A percentile compares a stretch with the other conserved stretches of the same genome.
Evolutionary conservation across 805 yeast species (phyloP).

Genomic region (Lipomyces orientalis): DNA sequence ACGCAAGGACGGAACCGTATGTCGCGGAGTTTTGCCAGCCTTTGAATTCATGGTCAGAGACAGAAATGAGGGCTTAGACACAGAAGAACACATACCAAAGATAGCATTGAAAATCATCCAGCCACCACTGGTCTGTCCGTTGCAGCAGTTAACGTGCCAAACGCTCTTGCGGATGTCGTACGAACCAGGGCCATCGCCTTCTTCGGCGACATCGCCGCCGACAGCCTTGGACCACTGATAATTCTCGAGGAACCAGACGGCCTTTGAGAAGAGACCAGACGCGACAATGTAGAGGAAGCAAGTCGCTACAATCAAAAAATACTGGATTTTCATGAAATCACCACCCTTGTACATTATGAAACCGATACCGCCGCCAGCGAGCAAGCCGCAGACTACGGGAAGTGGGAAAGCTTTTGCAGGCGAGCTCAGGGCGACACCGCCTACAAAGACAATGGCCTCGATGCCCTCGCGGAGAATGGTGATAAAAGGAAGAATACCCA

Average conservation of each 20-base stretch:
- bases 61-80: background rate
- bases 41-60: background rate
- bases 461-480: slow-evolving; percentile 96
- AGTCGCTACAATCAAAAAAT: slow-evolving; percentile 86
- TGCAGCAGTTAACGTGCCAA: slow-evolving; percentile 98
- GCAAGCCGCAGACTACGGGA: slow-evolving; percentile 86
- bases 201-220: slow-evolving; percentile 95
- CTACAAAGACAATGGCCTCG: slow-evolving; percentile 94
- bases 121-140: slow-evolving; percentile 88
- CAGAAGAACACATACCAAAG: slow-evolving; percentile 56
- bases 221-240: slow-evolving; percentile 65
- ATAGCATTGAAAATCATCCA: slow-evolving; percentile 97
- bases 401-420: slow-evolving; percentile 81
- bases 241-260: slow-evolving; percentile 86
- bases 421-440: slow-evolving; percentile 84
- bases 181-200: slow-evolving; percentile 94
- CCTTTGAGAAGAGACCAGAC: slow-evolving; percentile 92
- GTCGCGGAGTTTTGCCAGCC: slow-evolving; percentile 95
- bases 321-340: slow-evolving; percentile 78
- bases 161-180: slow-evolving; percentile 79
- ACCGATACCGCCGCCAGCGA: slow-evolving; percentile 80
- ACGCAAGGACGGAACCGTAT: slow-evolving; percentile 85
- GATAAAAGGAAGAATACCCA: slow-evolving; percentile 88
- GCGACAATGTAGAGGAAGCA: slow-evolving; percentile 86
- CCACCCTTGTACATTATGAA: slow-evolving; percentile 78